Conservation (phyloP, 148 eudicot genomes). For the Tetragonia tetragonoides region DNA sequence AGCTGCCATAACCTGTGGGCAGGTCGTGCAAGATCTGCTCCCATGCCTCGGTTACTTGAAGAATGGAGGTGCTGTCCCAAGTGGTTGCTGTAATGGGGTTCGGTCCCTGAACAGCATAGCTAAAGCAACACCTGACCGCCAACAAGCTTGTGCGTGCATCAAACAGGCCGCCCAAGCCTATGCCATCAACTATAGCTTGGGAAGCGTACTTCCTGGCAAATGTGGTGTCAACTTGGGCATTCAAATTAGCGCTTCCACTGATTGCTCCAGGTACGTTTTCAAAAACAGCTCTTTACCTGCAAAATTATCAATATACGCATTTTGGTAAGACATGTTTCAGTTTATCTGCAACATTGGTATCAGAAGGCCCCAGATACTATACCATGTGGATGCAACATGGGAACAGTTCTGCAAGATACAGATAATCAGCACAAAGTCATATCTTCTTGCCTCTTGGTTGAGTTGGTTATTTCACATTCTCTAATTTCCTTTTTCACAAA, state of each 20-base stretch:
- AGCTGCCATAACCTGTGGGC: conserved; percentile 23
- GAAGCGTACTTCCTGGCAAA: conserved; percentile 24
- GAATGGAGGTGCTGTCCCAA: conserved; percentile 23
- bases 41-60: conserved; percentile 38
- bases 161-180: conserved; percentile 20
- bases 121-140: conserved; percentile 23
- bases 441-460: no score
- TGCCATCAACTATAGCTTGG: conserved; percentile 25
- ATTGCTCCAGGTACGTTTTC: conserved; percentile 31
- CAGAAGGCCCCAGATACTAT: no score
- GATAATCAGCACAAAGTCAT: background rate
- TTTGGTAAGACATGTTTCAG: no score
- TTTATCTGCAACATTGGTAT: no score
- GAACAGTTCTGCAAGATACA: background rate
- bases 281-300: background rate
- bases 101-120: conserved; percentile 17
- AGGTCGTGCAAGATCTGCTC: conserved; percentile 11
- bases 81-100: conserved; percentile 32
- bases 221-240: conserved; percentile 27
- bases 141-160: conserved; percentile 32
- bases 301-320: no score
- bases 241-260: conserved; percentile 9
- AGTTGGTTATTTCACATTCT: background rate
- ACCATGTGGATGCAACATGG: background rate
- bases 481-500: background rate